Conservation (phyloP, 2,329 filamentous ascomycete species). For the Xylariomycetidae sp. region DNA sequence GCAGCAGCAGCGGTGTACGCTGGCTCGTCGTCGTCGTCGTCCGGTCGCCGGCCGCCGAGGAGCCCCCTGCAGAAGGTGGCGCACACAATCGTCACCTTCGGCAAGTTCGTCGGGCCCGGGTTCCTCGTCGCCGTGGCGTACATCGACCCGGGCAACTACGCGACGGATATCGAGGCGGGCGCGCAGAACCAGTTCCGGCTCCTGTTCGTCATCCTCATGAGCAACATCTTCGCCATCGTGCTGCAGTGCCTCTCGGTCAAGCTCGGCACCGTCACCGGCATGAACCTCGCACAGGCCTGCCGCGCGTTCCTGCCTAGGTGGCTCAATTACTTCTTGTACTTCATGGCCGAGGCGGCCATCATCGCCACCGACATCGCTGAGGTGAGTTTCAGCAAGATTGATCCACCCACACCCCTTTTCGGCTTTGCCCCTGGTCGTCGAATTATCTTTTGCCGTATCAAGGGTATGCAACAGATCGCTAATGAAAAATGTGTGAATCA, state of each 20-base stretch:
- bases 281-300: slow-evolving; percentile 63
- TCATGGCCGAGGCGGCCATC: slow-evolving; percentile 62
- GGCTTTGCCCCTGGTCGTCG: no score
- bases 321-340: slow-evolving; percentile 59
- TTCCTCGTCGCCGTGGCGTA: slow-evolving; percentile 60
- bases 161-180: slow-evolving; percentile 65
- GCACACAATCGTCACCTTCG: slow-evolving; percentile 40
- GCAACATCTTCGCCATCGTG: slow-evolving; percentile 68
- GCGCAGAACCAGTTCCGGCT: slow-evolving; percentile 61
- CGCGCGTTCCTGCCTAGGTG: slow-evolving; percentile 61
- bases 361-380: slow-evolving; percentile 70
- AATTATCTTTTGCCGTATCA: no score
- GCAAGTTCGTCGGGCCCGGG: slow-evolving; percentile 60
- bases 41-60: slow-evolving; percentile 9
- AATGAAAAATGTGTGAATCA: no score
- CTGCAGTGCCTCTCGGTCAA: slow-evolving; percentile 66
- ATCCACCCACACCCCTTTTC: no score
- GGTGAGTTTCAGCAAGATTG: slow-evolving; percentile 36
- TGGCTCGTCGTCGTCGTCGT: background rate
- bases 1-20: slow-evolving; percentile 5
- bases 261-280: slow-evolving; percentile 63
- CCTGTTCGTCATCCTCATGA: slow-evolving; percentile 64
- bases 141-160: slow-evolving; percentile 63
- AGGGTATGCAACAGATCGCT: no score
- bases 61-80: slow-evolving; percentile 14